Base-by-base conservation (phyloP, 352 stramenopile species). In the Phytopythium montanum region DNA sequence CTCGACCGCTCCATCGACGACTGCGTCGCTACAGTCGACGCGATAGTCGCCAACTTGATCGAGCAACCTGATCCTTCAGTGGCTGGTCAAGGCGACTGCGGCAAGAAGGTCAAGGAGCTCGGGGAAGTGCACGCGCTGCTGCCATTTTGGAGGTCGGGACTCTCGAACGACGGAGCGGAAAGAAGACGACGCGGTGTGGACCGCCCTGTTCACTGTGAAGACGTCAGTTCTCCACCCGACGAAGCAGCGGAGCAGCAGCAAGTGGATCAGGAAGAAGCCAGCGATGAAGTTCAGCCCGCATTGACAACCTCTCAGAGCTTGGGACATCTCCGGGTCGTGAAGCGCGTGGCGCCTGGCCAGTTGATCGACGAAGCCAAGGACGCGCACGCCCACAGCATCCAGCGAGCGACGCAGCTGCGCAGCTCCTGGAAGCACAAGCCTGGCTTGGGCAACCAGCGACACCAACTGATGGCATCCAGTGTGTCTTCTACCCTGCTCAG, bases 401-500 rank as follows among this genome's bases (percentile, higher is more conserved):
- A 69, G 3, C 73, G 69, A 29, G 81, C 81, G 45, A 56, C 87
- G 18, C 80, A 81, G 38, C 67, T 90, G 0, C 76, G 79, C 45
- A 75, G 78, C 29, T 90, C 80, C 19, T 90, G 80, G 80, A 74
- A 81, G 48, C 67, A 25, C 23, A 58, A 70, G 18, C 64, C 60
- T 3, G 46, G 62, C n/a, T 44, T 63, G 33, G 19, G 56, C 13
- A 49, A 66, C 10, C 48, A 59, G 16, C 49, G 25, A 52, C 23
- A 59, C 12, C 16, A 26, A 18, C 18, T 28, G 28, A 8, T 23
- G 0, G 16, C 18, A 18, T 21, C n/a, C 8, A 28, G 28, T 1
- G 5, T 29, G n/a, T 29, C 31, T 38, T 21, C 21, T 18, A 14
- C 41, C 10, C 36, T 62, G 25, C 21, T 55, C 23, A 52, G 5